Evolutionary conservation across 75 land plant species (phyloP).

Genomic region (Ceratopteris richardii): DNA sequence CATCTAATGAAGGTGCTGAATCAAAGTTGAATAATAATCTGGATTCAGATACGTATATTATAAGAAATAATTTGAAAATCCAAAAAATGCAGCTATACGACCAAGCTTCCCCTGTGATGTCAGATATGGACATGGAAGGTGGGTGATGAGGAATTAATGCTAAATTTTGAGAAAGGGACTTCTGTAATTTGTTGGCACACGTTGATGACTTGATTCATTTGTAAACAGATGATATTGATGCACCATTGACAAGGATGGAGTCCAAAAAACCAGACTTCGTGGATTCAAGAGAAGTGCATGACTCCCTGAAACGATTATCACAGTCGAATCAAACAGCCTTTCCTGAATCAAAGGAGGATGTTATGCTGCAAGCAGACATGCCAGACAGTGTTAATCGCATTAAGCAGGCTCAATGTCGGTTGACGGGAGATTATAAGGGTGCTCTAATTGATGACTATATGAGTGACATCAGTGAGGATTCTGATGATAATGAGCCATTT

Average conservation of each 20-base stretch:
- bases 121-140: constrained; percentile 91
- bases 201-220: background rate
- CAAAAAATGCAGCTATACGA: background rate
- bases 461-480: no score
- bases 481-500: no score
- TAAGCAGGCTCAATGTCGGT: background rate
- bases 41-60: background rate
- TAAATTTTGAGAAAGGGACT: background rate
- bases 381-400: no score
- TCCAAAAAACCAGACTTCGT: background rate
- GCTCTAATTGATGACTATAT: no score
- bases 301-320: background rate
- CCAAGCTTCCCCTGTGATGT: constrained; percentile 21
- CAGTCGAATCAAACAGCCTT: background rate
- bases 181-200: background rate
- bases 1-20: background rate
- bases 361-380: no score
- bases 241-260: background rate
- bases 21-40: background rate
- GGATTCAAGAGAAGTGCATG: background rate
- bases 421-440: background rate
- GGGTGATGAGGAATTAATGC: background rate
- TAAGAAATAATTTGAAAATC: background rate
- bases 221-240: background rate
- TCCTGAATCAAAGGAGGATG: background rate